phyloP scores from a whole-genome alignment of 176 grass and related monocot species.

The Secale cereale region DNA sequence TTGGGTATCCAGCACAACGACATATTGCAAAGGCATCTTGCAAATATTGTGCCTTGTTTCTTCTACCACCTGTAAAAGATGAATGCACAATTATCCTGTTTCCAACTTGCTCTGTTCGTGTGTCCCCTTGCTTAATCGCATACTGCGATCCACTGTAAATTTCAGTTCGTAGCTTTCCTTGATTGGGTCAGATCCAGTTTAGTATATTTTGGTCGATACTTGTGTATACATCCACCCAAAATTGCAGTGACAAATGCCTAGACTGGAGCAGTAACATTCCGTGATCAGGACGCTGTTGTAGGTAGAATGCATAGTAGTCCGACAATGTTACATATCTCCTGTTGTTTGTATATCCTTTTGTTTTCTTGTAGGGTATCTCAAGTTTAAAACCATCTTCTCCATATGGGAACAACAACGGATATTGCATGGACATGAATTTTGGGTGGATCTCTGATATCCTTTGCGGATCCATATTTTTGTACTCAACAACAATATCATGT shows the following conservation, averaged over 20 bases:
- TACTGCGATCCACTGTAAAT: neutral
- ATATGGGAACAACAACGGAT: too few relatives aligned
- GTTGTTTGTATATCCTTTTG: neutral
- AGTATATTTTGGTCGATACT: neutral
- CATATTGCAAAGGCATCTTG: neutral
- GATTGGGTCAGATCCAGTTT: neutral
- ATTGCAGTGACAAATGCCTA: neutral
- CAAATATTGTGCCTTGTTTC: slow-evolving; percentile 21
- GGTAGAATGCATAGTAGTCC: neutral
- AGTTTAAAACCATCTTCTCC: too few relatives aligned
- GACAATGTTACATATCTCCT: neutral
- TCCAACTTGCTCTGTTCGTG: neutral
- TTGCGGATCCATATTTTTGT: too few relatives aligned
- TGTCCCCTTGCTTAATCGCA: neutral
- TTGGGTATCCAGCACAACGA: too few relatives aligned
- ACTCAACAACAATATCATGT: too few relatives aligned
- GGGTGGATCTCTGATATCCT: too few relatives aligned
- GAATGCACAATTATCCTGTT: slow-evolving; percentile 13
- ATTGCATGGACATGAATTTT: too few relatives aligned
- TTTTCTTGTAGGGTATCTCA: neutral
- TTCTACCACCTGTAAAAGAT: neutral
- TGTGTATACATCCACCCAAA: neutral
- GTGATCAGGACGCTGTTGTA: neutral
- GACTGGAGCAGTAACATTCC: neutral
- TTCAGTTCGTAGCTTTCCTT: neutral